Conservation (phyloP, 345 rosid species). For the Atalantia buxifolia region DNA sequence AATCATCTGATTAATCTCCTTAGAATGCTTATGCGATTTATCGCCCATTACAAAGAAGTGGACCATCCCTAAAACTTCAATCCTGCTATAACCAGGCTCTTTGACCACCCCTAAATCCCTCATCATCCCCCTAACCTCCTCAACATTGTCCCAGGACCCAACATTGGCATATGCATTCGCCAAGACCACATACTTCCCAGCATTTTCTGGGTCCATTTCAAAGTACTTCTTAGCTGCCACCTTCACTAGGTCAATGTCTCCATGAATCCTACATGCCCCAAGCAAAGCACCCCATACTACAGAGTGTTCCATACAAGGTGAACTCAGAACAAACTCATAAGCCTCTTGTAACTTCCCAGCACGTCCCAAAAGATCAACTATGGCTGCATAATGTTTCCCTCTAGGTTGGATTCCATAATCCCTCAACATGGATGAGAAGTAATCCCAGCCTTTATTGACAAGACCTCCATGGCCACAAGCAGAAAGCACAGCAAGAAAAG, state of each 20-base stretch:
- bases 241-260: conserved; percentile 47
- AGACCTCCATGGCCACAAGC: conserved; percentile 79
- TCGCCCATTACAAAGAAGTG: conserved; percentile 51
- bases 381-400: conserved; percentile 62
- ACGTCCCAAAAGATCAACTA: conserved; percentile 69
- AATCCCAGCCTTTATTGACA: conserved; percentile 48
- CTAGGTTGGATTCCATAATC: conserved; percentile 57
- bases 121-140: conserved; percentile 56
- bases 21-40: conserved; percentile 42
- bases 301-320: conserved; percentile 56
- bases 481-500: conserved; percentile 64
- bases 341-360: conserved; percentile 69
- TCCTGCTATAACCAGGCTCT: conserved; percentile 67
- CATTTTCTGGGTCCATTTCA: conserved; percentile 54
- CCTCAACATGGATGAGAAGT: conserved; percentile 51
- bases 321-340: conserved; percentile 47
- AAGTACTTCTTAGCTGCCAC: conserved; percentile 52
- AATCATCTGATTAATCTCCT: conserved; percentile 45
- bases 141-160: conserved; percentile 59
- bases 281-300: conserved; percentile 73
- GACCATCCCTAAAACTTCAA: conserved; percentile 55
- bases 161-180: conserved; percentile 60
- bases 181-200: conserved; percentile 65
- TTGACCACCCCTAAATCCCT: conserved; percentile 43
- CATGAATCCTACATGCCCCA: conserved; percentile 63